Evolutionary conservation across 805 yeast genomes (phyloP), one percentile per base, ranked within the genome.

Genomic region (Monosporozyma solicola): DNA sequence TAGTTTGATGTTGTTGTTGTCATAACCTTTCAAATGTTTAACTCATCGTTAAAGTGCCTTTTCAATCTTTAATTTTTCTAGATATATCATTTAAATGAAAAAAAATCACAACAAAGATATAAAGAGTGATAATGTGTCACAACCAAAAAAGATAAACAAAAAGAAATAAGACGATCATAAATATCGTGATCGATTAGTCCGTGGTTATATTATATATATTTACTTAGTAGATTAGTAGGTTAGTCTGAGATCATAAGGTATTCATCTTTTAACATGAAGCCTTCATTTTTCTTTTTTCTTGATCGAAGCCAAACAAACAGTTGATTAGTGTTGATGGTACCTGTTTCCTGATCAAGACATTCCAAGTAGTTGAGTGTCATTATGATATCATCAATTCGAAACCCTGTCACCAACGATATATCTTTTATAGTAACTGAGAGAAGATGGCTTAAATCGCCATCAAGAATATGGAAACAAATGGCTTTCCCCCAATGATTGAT

Each of bases 401-500:
- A 79, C 0, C 89, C 87, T 1, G 92, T 84, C 3, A 63, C 64
- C n/a, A 62, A 67, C 2, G 87, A 74, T 2, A 87, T 62, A 24
- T 76, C 72, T 9, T 74, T 74, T 10, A 86, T 57, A 0, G 82
- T 74, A 1, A 82, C 57, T 6, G 56, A 52, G 1, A 61, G 63
- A 3, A 50, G 35, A 2, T 59, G 61, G 1, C 70, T 59, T 32
- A 77, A 59, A 7, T 62, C 59, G 0, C 83, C 83, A 33, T 67
- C 70, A 0, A 75, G 41, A 35, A 80, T 59, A 50, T 73, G 77
- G 53, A 71, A 59, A 1, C 79, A 74, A 0, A 86, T 57, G 3
- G 72, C 65, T 48, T 76, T 73, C 6, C 85, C 73, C 99, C 98
- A 94, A 68, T 80, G 91, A 15, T 77, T 71, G 20, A 86, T 62